Evolutionary conservation across 306 rosid genomes (phyloP).

Genomic region (Rubus parviflorus): DNA sequence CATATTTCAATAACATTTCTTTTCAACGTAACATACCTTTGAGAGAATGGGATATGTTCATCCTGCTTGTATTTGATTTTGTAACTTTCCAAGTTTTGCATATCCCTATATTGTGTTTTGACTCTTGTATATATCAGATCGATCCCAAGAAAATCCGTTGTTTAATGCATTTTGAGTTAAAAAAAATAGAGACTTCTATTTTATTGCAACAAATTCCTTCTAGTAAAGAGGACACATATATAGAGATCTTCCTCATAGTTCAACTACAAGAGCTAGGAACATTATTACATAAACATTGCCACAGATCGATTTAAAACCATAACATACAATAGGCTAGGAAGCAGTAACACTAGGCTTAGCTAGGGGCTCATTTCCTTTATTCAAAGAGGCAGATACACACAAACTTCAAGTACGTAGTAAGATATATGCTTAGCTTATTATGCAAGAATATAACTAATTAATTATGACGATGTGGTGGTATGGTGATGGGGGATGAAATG

Average conservation of each 20-base stretch:
- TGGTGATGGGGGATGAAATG: constrained; percentile 28
- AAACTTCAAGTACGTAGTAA: background rate
- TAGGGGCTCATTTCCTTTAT: background rate
- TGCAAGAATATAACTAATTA: background rate
- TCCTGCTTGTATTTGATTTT: no score
- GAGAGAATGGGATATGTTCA: no score
- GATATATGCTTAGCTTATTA: background rate
- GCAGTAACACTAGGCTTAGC: background rate
- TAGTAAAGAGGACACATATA: background rate
- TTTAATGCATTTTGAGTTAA: no score
- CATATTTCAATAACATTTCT: no score
- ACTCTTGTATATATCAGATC: no score
- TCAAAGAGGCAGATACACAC: background rate
- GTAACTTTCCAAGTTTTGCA: no score
- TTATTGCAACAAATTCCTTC: background rate
- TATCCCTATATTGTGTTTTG: no score
- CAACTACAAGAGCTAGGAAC: background rate
- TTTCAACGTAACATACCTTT: no score
- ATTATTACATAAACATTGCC: background rate
- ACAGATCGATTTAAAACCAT: background rate
- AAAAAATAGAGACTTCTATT: no score
- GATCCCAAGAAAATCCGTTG: no score
- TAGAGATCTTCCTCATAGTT: no score
- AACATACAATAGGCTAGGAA: background rate
- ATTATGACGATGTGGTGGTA: background rate